phyloP scores from a whole-genome alignment of 2,329 filamentous ascomycete species.

The Atkinsonella hypoxylon region DNA sequence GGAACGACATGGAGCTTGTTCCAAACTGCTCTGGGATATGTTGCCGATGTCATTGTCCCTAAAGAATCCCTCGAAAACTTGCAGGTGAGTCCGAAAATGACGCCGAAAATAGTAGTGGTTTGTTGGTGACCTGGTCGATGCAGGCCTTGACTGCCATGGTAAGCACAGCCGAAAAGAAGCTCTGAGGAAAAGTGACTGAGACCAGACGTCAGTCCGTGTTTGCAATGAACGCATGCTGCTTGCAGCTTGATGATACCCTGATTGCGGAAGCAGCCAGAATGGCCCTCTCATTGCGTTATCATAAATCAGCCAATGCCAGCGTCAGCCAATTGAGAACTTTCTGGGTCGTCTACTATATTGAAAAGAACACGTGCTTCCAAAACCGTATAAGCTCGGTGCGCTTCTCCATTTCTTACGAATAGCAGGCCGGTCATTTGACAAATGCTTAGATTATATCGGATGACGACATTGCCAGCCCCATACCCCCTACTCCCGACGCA shows the following conservation, averaged over 20 bases:
- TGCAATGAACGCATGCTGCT: constrained; percentile 19
- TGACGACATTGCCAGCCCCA: constrained; percentile 23
- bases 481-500: constrained; percentile 21
- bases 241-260: constrained; percentile 21
- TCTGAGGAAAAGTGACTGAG: background rate
- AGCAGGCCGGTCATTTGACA: background rate
- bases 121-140: background rate
- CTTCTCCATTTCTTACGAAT: background rate
- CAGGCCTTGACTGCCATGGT: constrained; percentile 6
- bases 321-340: constrained; percentile 17
- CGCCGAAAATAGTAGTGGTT: no score
- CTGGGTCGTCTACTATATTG: constrained; percentile 28
- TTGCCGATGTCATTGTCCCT: constrained; percentile 9
- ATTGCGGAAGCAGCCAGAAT: constrained; percentile 23
- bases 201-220: constrained; percentile 21
- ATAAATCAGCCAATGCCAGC: constrained; percentile 11
- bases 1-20: constrained; percentile 12
- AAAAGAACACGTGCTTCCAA: constrained; percentile 23
- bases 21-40: constrained; percentile 10
- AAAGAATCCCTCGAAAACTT: constrained; percentile 2
- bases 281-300: constrained; percentile 19
- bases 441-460: constrained; percentile 20
- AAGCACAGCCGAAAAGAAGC: background rate
- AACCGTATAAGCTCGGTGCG: constrained; percentile 20
- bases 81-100: background rate